Base-by-base conservation (phyloP, 108 stramenopile genomes). In the Nitzschia inconspicua region DNA sequence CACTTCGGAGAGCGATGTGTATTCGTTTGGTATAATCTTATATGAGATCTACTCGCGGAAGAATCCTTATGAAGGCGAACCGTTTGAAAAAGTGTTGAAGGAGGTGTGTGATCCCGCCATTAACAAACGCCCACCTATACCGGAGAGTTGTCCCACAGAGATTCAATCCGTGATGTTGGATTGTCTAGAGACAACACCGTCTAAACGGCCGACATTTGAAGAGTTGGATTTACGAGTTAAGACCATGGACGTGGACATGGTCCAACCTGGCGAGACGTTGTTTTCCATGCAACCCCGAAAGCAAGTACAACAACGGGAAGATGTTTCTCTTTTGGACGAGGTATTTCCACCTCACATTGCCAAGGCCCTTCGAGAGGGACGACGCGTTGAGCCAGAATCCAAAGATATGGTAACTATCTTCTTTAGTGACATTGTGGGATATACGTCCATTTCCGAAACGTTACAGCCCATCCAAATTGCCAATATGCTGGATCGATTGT, bases 351-450 rank as follows among this genome's bases (percentile, higher is more conserved):
- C 27, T 20, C 62, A 63, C 32, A 31, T 61, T 48, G 56, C 60
- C 0, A 47, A 61, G n/a, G 80, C 75, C 6, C 53, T 85, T 9
- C 31, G 27, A 28, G 52, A 79, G 36, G 84, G 84, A 4, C 43
- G 63, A 11, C 69, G 67, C 39, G 71, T 77, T n/a, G 78, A 83
- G 39, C 54, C 81, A 19, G 60, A 62, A n/a, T n/a, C n/a, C n/a
- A n/a, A n/a, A 39, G 76, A 77, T 14, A 73, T 65, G 18, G 66
- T 35, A 60, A 77, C 47, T 47, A 56, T 20, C 56, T 74, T 54
- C 76, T 74, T 49, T 72, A 60, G 28, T 59, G 77, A 72, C 64
- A 73, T 31, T 18, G 83, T 80, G 28, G 73, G 70, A 3, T 84
- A 75, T 42, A 84, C 79, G 4, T 53, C 48, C 11, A 70, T 84